A percentile compares a stretch with the other conserved stretches of the same genome.
Evolutionary conservation across 352 stramenopile species (phyloP).

Genomic region (Phytophthora kernoviae): DNA sequence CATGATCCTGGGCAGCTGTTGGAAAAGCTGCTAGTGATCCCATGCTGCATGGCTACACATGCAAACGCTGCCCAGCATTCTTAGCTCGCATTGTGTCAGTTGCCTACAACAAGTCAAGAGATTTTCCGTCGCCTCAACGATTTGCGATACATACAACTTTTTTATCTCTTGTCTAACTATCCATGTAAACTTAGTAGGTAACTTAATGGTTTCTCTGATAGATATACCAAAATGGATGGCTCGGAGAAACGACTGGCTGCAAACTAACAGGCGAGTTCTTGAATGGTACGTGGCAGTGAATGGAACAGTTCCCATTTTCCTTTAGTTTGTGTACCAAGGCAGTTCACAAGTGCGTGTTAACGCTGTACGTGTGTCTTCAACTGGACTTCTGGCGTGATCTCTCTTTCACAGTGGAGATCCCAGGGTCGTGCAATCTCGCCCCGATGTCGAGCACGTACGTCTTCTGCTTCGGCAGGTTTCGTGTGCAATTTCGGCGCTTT

Average conservation of each 20-base stretch:
- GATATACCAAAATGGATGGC: constrained; percentile 6
- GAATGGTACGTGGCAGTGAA: not conserved
- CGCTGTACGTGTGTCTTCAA: constrained; percentile 28
- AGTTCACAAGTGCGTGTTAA: constrained; percentile 4
- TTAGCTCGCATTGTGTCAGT: constrained; percentile 2
- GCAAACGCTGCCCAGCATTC: constrained; percentile 3
- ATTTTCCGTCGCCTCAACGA: constrained; percentile 20
- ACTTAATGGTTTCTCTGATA: not conserved
- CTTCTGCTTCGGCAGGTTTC: constrained; percentile 21
- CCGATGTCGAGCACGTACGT: constrained; percentile 43
- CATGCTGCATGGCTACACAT: constrained; percentile 14
- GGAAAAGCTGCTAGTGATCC: constrained; percentile 15
- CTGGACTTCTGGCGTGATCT: constrained; percentile 83
- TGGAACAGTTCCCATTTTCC: constrained; percentile 29
- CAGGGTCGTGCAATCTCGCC: constrained; percentile 83
- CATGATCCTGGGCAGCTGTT: constrained; percentile 10
- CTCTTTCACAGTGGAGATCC: constrained; percentile 89
- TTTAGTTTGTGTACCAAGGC: not conserved
- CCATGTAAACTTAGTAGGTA: too few species aligned
- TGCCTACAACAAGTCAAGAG: too few species aligned
- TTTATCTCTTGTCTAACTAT: too few species aligned
- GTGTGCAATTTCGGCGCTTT: constrained; percentile 22
- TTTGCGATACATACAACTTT: constrained; percentile 4
- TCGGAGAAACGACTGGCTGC: constrained; percentile 33
- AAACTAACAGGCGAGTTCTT: not conserved